Evolutionary conservation across 1,284 basidiomycete species (phyloP).

Genomic region (Cutaneotrichosporon spelunceum): DNA sequence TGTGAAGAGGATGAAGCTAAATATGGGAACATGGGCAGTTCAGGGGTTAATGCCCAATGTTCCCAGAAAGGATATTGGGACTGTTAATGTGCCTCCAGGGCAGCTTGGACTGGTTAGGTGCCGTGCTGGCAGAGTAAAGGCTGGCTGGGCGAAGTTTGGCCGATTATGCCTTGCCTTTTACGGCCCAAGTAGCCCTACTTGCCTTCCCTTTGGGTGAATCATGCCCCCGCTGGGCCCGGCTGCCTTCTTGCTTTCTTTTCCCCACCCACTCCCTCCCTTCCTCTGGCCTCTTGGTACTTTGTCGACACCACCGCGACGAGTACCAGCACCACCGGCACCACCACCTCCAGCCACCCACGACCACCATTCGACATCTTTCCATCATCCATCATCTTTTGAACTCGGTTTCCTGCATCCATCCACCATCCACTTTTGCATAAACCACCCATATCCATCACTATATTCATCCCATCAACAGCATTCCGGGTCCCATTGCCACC

Average conservation of each 20-base stretch:
- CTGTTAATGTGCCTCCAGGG: too few species aligned
- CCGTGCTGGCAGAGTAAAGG: too few species aligned
- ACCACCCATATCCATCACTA: not conserved
- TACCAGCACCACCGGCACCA: too few species aligned
- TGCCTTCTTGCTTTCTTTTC: slow-evolving; percentile 10
- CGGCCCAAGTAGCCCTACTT: too few species aligned
- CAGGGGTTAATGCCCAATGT: not conserved
- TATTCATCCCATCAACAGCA: not conserved
- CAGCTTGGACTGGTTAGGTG: too few species aligned
- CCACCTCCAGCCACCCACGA: too few species aligned
- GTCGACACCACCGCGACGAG: too few species aligned
- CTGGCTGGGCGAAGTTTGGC: too few species aligned
- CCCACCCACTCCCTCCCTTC: not conserved
- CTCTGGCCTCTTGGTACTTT: not conserved
- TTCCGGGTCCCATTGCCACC: not conserved
- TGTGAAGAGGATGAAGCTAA: not conserved
- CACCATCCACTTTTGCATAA: not conserved
- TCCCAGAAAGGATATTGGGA: not conserved
- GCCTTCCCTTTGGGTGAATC: too few species aligned
- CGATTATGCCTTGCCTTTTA: too few species aligned
- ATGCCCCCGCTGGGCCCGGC: not conserved
- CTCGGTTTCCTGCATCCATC: not conserved
- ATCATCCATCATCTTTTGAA: not conserved
- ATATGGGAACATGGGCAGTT: not conserved
- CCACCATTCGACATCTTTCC: slow-evolving; percentile 4